Evolutionary conservation across 2,329 filamentous ascomycete species (phyloP), one percentile per base, ranked within the genome.

Genomic region (Colletotrichum sp.): DNA sequence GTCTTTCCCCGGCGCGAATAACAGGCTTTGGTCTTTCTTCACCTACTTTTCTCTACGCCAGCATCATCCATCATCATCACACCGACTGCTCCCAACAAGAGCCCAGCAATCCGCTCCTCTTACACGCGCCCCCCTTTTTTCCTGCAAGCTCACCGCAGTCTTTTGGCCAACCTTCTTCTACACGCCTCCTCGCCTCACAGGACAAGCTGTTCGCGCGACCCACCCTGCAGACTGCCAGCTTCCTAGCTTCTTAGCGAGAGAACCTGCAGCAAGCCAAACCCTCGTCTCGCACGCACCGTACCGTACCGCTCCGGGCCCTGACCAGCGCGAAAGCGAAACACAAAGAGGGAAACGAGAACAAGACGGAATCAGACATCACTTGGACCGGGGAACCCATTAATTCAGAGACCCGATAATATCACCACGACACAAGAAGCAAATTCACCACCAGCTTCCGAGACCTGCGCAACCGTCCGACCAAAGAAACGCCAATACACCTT

Each of bases 381-480:
- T 21, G 30, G 59, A 24, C 21, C 34, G 44, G 62, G 36, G 26
- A 65, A 59, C 18, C 65, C 64, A 69, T 69, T 72, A 65, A 67
- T 75, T 55, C 71, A 34, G 74, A 78, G 75, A 75, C 75, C 52
- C 65, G 71, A 71, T 76, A 76, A 73, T 73, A 76, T 34, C 69
- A 73, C 39, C 69, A 64, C 64, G 32, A 28, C 70, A 73, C 64
- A 73, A 57, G 21, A 18, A 49, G 8, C 62, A 34, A 65, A 77
- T 73, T 55, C 39, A 66, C 55, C 68, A 72, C n/a, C 71, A 30
- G 15, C 68, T 78, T 70, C 77, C 77, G 75, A 78, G 71, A 78
- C 77, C 68, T 78, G 77, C 71, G 68, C 77, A 77, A 77, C 77
- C 76, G 71, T 73, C 55, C 66, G 44, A 62, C 66, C 55, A 62